Base-by-base conservation (phyloP, 768 basidiomycete species). In the Macrolepiota fuliginosa region DNA sequence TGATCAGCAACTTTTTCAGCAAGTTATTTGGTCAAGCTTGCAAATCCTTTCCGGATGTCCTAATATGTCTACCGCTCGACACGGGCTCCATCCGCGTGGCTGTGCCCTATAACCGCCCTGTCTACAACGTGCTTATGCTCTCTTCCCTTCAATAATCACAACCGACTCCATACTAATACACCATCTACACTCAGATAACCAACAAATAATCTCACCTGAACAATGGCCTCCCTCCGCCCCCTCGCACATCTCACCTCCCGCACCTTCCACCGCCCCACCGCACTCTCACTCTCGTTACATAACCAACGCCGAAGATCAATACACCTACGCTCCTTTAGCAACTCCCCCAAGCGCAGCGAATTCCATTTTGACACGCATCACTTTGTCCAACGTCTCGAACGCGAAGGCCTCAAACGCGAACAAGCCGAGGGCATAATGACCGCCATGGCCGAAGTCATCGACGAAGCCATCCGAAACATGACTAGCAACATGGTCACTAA, bases 361-460 rank as follows among this genome's bases (percentile, higher is more conserved):
- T 92, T 91, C 70, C 94, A 96, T 71, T 98, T 98, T 66, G 96
- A 98, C 71, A 98, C 96, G 1, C 93, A 96, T 70, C 90, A 92
- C 64, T 96, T 97, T 70, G 94, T 98, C 40, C 88, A 94, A 73
- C 87, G 93, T 37, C 78, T 98, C 58, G 92, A 95, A 73, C 82
- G 85, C 62, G 91, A 97, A 70, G 96, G 96, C 0, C 75, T 98
- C 64, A 94, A 90, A 65, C 84, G 93, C 17, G 86, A 87, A 22
- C 96, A 98, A 75, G 95, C 96, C 0, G 94, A 98, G 72, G 96
- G 97, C 2, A 91, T 99, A 71, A 97, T 98, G 95, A 83, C 88
- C 50, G 93, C 96, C 7, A 91, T 99, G 84, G 92, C 94, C 12
- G 94, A 95, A 68, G 96, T 98, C 63, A 94, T 99, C 40, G 94